A percentile compares a stretch with the other conserved stretches of the same genome.
Conservation (phyloP, 768 basidiomycete species). For the Pleurotus sapidus region DNA sequence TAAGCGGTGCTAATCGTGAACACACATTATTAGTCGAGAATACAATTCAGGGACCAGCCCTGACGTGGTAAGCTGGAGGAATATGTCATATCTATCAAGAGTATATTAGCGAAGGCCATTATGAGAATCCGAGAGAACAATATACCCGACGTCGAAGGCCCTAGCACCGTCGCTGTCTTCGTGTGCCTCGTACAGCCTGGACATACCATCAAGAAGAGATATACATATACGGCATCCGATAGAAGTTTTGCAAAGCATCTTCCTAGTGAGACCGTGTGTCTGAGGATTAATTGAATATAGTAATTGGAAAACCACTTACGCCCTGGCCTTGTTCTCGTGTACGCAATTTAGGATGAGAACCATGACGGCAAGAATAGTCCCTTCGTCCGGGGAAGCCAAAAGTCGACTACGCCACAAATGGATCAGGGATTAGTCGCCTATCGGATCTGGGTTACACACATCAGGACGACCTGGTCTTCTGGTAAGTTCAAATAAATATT, state of each 20-base stretch:
- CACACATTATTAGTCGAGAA: constrained; percentile 58
- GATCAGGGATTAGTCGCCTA: not conserved
- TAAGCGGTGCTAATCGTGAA: constrained; percentile 7
- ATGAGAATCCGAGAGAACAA: constrained; percentile 9
- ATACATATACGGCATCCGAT: constrained; percentile 67
- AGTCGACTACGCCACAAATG: constrained; percentile 41
- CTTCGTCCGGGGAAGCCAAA: constrained; percentile 62
- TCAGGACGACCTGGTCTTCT: constrained; percentile 71
- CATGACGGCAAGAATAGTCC: constrained; percentile 57
- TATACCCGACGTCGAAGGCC: constrained; percentile 77
- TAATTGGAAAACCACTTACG: constrained; percentile 37
- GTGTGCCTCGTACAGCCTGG: constrained; percentile 64
- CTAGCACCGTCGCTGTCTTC: constrained; percentile 62
- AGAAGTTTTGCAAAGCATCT: constrained; percentile 47
- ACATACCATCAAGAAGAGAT: constrained; percentile 67
- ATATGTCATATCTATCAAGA: constrained; percentile 55
- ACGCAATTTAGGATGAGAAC: constrained; percentile 75
- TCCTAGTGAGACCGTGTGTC: constrained; percentile 30
- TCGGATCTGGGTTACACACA: constrained; percentile 43
- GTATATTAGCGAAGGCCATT: not conserved
- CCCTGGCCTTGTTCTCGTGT: constrained; percentile 49
- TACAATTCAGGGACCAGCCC: constrained; percentile 62
- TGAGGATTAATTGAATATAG: not conserved
- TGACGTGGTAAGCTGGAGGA: constrained; percentile 59
- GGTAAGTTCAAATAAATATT: constrained; percentile 60